Evolutionary conservation across 1,284 basidiomycete species (phyloP).

Genomic region (Malassezia sympodialis): DNA sequence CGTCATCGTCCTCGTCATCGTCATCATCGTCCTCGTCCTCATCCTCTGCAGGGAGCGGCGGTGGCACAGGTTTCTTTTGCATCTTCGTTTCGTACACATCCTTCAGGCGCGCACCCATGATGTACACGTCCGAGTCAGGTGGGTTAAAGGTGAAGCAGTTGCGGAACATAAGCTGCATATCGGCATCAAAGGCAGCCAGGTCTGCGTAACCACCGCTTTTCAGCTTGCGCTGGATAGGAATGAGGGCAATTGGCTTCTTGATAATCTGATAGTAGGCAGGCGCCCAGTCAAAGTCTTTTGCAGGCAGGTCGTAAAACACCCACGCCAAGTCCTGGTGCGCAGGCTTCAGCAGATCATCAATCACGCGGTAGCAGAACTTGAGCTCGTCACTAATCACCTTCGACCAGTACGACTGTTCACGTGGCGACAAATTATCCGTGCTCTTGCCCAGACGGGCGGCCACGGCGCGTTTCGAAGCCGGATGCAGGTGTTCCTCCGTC

Average conservation of each 20-base stretch:
- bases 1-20: slow-evolving; percentile 45
- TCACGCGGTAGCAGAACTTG: slow-evolving; percentile 66
- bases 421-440: slow-evolving; percentile 23
- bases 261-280: slow-evolving; percentile 78
- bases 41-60: slow-evolving; percentile 31
- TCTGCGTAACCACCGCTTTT: slow-evolving; percentile 64
- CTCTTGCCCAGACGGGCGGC: slow-evolving; percentile 23
- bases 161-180: slow-evolving; percentile 84
- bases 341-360: slow-evolving; percentile 67
- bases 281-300: slow-evolving; percentile 64
- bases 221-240: slow-evolving; percentile 57
- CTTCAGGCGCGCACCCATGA: slow-evolving; percentile 55
- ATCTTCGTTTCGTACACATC: slow-evolving; percentile 83
- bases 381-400: slow-evolving; percentile 68
- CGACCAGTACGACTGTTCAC: slow-evolving; percentile 56
- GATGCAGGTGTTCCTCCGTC: slow-evolving; percentile 54
- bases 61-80: slow-evolving; percentile 59
- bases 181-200: slow-evolving; percentile 69
- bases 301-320: slow-evolving; percentile 88
- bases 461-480: slow-evolving; percentile 17
- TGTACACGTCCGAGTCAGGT: slow-evolving; percentile 70
- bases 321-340: slow-evolving; percentile 63
- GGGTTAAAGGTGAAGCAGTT: slow-evolving; percentile 93
- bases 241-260: slow-evolving; percentile 80
- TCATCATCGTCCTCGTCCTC: slow-evolving; percentile 49